These are phyloP conservation scores for Taiozyma sp. DNA, from an alignment of 1,139 yeast species.

Conservation along the genomic window DNA sequence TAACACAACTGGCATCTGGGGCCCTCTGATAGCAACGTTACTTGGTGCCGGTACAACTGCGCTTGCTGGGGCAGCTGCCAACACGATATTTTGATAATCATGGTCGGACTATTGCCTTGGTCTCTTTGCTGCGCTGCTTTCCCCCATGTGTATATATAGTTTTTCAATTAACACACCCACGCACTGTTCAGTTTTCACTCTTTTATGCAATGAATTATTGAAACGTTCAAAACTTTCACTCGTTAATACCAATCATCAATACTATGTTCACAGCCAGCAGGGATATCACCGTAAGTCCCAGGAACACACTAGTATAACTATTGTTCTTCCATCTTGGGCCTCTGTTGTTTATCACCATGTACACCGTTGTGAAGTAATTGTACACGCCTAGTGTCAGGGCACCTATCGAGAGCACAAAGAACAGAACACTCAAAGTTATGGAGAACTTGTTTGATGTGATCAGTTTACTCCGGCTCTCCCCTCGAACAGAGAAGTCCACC, in stretches of 20 bases:
- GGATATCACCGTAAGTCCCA: background rate
- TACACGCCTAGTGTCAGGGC: conserved; percentile 38
- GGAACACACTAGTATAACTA: conserved; percentile 1
- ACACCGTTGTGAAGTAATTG: conserved; percentile 37
- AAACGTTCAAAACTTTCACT: too few species aligned
- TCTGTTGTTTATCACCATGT: conserved; percentile 10
- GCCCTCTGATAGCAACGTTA: background rate
- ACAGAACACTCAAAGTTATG: conserved; percentile 34
- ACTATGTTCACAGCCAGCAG: conserved; percentile 39
- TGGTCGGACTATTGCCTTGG: too few species aligned
- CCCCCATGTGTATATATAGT: too few species aligned
- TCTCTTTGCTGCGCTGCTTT: background rate
- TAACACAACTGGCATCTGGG: background rate
- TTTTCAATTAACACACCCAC: too few species aligned
- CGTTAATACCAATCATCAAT: conserved; percentile 17
- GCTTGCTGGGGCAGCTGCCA: background rate
- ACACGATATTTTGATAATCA: background rate
- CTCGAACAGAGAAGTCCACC: conserved; percentile 40
- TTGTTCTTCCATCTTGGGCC: conserved; percentile 1
- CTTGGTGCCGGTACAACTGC: background rate
- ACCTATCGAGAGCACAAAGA: conserved; percentile 37
- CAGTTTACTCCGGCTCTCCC: background rate
- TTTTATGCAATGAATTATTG: too few species aligned
- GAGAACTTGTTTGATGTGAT: conserved; percentile 22
- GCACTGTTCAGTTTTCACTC: too few species aligned